These are phyloP conservation scores for Heritiera littoralis DNA, from an alignment of 345 rosid species.

Conservation along the genomic window DNA sequence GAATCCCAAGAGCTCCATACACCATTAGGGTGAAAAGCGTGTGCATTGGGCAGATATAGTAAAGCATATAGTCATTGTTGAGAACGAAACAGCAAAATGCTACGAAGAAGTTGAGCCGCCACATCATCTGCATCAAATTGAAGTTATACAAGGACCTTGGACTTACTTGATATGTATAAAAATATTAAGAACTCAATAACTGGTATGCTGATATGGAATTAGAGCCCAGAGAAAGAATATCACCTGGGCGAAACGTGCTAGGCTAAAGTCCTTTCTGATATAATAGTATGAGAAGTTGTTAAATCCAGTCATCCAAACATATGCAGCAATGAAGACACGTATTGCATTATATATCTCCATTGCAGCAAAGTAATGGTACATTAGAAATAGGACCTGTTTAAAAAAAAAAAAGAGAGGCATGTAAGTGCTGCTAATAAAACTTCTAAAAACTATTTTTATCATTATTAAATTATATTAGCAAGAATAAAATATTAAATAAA, in stretches of 20 bases:
- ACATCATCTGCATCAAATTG: slow-evolving; percentile 89
- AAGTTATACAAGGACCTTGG: slow-evolving; percentile 5
- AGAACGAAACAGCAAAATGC: slow-evolving; percentile 88
- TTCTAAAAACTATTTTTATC: not conserved
- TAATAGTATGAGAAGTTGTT: slow-evolving; percentile 97
- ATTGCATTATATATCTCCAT: slow-evolving; percentile 87
- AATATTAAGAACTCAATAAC: slow-evolving; percentile 1
- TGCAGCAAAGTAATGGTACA: slow-evolving; percentile 99
- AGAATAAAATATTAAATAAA: not conserved
- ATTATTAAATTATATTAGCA: not conserved
- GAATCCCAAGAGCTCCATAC: slow-evolving; percentile 87
- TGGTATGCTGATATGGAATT: slow-evolving; percentile 2
- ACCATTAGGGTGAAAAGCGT: slow-evolving; percentile 95
- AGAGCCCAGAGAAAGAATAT: slow-evolving; percentile 21
- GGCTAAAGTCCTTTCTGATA: slow-evolving; percentile 89
- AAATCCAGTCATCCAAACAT: slow-evolving; percentile 99
- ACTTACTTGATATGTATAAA: not conserved
- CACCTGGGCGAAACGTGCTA: slow-evolving; percentile 93
- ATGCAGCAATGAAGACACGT: slow-evolving; percentile 92
- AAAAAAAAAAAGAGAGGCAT: slow-evolving; percentile 17
- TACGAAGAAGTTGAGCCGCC: slow-evolving; percentile 95
- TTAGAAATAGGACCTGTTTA: slow-evolving; percentile 83
- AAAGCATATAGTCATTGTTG: slow-evolving; percentile 91
- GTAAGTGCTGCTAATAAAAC: slow-evolving; percentile 13
- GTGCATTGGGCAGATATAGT: slow-evolving; percentile 98